Base-by-base conservation (phyloP, 139 green algal genomes). In the Chlamydomonas urium region DNA sequence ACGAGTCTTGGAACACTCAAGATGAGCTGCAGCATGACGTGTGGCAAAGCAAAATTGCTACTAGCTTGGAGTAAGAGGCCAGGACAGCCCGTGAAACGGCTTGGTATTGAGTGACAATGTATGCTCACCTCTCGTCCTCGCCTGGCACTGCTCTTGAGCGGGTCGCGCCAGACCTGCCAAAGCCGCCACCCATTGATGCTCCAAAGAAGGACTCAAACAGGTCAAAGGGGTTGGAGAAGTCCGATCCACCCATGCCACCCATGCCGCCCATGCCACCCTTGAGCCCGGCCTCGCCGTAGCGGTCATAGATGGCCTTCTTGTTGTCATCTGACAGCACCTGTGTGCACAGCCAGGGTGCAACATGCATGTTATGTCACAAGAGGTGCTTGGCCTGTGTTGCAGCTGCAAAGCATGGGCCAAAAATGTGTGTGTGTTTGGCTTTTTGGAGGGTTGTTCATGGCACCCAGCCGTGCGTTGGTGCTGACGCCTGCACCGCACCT, bases 171-270 rank as follows among this genome's bases (percentile, higher is more conserved):
- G 84, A 73, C 58, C 67, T 75, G 65, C 83, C 85, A 50, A 86
- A 77, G 37, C 82, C 85, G 28, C 83, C 72, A 3, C 76, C 69
- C 33, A 83, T 81, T 19, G 80, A 75, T 31, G 83, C 87, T 28
- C 94, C 91, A 70, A 99, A 99, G 82, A 99, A 98, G 17, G 80
- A 87, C 83, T 99, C 94, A 75, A 99, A 99, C 28, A 99, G 79
- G 76, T 99, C 94, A 71, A 99, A 98, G 24, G 96, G 96, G 81
- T 98, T 98, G 62, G 75, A 87, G 72, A 95, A 97, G 61, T 92
- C 87, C 32, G 37, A 68, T 28, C 62, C 73, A 3, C 66, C 75
- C 3, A 48, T 70, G 21, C 75, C 78, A 38, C 80, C 79, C 66
- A 86, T 79, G 37, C 85, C 88, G 33, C 90, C 85, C 80, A 89